Percentiles rank a stretch among this genome's conserved stretches.
These are phyloP conservation scores for Colletotrichum liaoningense DNA, from an alignment of 2,329 filamentous ascomycete genomes.

Conservation along the genomic window DNA sequence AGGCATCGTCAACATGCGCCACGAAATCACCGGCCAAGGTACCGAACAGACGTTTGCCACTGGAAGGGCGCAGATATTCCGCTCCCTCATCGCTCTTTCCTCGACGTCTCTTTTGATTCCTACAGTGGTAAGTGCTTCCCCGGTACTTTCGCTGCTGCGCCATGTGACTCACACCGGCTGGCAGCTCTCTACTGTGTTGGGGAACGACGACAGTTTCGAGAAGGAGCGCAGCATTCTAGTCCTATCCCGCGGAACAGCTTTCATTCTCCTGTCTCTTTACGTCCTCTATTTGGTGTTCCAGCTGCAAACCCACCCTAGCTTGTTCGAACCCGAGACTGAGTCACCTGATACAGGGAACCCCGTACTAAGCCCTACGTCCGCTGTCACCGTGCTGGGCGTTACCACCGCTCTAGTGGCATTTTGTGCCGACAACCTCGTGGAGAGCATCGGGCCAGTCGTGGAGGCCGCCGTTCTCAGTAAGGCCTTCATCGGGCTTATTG, in stretches of 20 bases:
- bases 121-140: constrained; percentile 64
- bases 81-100: constrained; percentile 80
- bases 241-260: constrained; percentile 79
- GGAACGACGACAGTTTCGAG: constrained; percentile 53
- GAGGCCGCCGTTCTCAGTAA: constrained; percentile 74
- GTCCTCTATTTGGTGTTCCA: constrained; percentile 83
- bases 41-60: constrained; percentile 79
- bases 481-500: constrained; percentile 83
- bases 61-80: constrained; percentile 82
- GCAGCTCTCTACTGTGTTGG: constrained; percentile 74
- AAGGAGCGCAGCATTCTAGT: constrained; percentile 70
- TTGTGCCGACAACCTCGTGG: no score
- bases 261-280: constrained; percentile 81
- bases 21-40: no score
- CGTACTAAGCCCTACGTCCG: constrained; percentile 63
- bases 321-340: constrained; percentile 71
- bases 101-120: constrained; percentile 84
- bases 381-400: no score
- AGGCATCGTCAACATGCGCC: no score
- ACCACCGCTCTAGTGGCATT: no score
- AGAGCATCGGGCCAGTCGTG: no score
- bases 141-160: background rate
- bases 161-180: background rate
- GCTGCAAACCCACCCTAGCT: constrained; percentile 76
- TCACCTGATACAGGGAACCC: constrained; percentile 49